phyloP scores from a whole-genome alignment of 345 rosid genomes.

The Barbarea vulgaris region DNA sequence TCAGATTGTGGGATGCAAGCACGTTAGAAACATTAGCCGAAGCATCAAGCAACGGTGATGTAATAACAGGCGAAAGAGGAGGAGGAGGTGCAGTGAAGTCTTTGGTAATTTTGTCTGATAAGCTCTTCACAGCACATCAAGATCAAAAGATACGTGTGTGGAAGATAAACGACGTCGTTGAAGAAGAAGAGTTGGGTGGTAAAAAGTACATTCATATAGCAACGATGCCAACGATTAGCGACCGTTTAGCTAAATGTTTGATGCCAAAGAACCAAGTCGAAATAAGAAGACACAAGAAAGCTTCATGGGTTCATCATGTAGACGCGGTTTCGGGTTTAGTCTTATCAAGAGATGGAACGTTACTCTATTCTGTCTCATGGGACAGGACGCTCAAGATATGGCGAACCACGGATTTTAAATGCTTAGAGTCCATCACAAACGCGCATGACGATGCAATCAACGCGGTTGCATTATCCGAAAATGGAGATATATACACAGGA shows the following conservation, averaged over 20 bases:
- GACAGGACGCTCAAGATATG: conserved; percentile 87
- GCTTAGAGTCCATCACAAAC: conserved; percentile 73
- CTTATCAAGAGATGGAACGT: conserved; percentile 61
- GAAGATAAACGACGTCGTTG: conserved; percentile 54
- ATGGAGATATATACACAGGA: conserved; percentile 77
- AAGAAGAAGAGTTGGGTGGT: conserved; percentile 4
- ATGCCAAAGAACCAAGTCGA: conserved; percentile 67
- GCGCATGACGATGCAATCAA: conserved; percentile 94
- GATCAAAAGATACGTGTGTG: conserved; percentile 95
- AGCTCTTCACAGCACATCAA: conserved; percentile 90
- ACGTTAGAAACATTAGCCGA: conserved; percentile 42
- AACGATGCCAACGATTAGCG: conserved; percentile 81
- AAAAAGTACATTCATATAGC: conserved; percentile 66
- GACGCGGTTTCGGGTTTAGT: conserved; percentile 85
- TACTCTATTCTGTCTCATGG: conserved; percentile 94
- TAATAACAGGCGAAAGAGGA: conserved; percentile 42
- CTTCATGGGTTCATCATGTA: conserved; percentile 87
- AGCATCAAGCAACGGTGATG: conserved; percentile 24
- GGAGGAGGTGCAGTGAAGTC: conserved; percentile 83
- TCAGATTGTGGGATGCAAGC: conserved; percentile 61
- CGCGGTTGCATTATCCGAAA: conserved; percentile 58
- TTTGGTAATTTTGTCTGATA: conserved; percentile 61
- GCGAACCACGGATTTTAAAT: conserved; percentile 81
- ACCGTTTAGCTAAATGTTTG: conserved; percentile 62
- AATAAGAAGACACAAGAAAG: conserved; percentile 71